These are phyloP conservation scores for Cucurbita ficifolia DNA, from an alignment of 306 rosid species.

Conservation along the genomic window DNA sequence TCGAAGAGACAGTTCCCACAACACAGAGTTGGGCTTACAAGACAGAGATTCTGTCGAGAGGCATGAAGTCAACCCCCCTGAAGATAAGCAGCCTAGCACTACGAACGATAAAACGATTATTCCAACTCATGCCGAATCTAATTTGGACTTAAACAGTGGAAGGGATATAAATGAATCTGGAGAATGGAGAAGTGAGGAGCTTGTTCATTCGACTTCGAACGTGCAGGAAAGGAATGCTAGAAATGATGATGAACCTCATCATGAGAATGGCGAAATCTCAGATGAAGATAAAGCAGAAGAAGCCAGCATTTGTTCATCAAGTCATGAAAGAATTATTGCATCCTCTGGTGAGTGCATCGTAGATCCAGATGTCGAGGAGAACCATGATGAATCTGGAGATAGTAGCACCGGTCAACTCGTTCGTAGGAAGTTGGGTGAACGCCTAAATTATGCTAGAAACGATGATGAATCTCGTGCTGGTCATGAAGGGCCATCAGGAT, in stretches of 20 bases:
- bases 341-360: conserved; percentile 4
- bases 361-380: not conserved
- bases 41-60: conserved; percentile 23
- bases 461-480: not conserved
- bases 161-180: conserved; percentile 16
- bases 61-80: conserved; percentile 14
- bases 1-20: conserved; percentile 16
- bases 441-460: not conserved
- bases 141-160: conserved; percentile 15
- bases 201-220: conserved; percentile 16
- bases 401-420: not conserved
- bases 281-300: conserved; percentile 20
- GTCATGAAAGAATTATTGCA: conserved; percentile 5
- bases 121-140: conserved; percentile 29
- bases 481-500: not conserved
- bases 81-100: conserved; percentile 12
- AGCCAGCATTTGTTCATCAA: conserved; percentile 21
- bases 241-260: conserved; percentile 15
- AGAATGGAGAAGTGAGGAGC: conserved; percentile 16
- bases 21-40: conserved; percentile 16
- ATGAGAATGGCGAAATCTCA: conserved; percentile 27
- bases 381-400: not conserved
- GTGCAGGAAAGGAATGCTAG: conserved; percentile 26
- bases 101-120: conserved; percentile 17
- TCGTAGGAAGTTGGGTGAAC: not conserved